Evolutionary conservation across 768 basidiomycete species (phyloP).

Genomic region (Serendipita sp.): DNA sequence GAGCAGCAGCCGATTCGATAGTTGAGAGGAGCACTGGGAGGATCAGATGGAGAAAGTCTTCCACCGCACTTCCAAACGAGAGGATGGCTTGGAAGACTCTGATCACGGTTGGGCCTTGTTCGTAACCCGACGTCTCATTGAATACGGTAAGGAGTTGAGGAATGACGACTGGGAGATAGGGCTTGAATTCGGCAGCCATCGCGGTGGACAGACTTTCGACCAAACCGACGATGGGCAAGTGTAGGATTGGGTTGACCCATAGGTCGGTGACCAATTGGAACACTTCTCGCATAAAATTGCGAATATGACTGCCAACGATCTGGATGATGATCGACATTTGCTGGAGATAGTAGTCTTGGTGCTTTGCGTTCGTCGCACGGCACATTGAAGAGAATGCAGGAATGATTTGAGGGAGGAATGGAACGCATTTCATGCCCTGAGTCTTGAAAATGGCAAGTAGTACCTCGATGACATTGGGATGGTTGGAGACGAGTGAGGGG

Average conservation of each 20-base stretch:
- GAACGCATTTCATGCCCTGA: conserved; percentile 29
- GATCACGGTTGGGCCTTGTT: conserved; percentile 16
- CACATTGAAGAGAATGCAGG: conserved; percentile 32
- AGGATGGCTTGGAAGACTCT: conserved; percentile 29
- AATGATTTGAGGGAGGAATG: conserved; percentile 28
- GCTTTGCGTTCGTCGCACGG: conserved; percentile 21
- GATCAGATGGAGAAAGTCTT: conserved; percentile 33
- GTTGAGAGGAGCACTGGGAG: conserved; percentile 28
- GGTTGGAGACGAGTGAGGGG: conserved; percentile 24
- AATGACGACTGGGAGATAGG: conserved; percentile 74
- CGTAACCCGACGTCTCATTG: conserved; percentile 18
- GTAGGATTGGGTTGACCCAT: conserved; percentile 25
- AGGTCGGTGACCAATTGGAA: conserved; percentile 30
- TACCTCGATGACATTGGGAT: conserved; percentile 31
- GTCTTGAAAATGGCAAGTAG: conserved; percentile 34
- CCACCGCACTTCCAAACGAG: conserved; percentile 30
- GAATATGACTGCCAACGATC: conserved; percentile 33
- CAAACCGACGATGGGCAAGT: conserved; percentile 28
- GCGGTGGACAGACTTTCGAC: conserved; percentile 36
- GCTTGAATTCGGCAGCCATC: conserved; percentile 69
- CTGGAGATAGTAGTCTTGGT: conserved; percentile 24
- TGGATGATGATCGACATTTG: conserved; percentile 30
- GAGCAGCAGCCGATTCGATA: conserved; percentile 25
- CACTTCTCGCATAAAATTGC: conserved; percentile 28
- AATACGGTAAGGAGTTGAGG: conserved; percentile 46